Percentiles rank a stretch among this genome's conserved stretches.
phyloP scores from a whole-genome alignment of 2,329 filamentous ascomycete species.

The Pseudogymnoascus sp. region DNA sequence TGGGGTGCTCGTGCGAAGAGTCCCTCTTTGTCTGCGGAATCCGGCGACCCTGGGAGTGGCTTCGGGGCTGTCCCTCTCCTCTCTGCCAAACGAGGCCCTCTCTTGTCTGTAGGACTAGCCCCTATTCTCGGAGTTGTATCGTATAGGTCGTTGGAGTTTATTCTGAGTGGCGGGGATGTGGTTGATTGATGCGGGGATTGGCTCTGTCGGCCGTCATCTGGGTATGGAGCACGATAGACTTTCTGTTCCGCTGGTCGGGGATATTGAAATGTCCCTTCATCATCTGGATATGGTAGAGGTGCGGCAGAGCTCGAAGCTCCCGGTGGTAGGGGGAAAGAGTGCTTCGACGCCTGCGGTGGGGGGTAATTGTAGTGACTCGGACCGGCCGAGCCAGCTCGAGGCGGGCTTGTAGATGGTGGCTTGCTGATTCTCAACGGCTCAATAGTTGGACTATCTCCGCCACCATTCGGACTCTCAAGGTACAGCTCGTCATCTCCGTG shows the following conservation, averaged over 20 bases:
- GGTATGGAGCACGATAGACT: slow-evolving; percentile 29
- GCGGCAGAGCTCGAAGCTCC: slow-evolving; percentile 63
- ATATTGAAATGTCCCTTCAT: slow-evolving; percentile 43
- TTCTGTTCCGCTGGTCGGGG: slow-evolving; percentile 27
- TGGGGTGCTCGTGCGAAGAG: slow-evolving; percentile 56
- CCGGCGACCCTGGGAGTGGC: slow-evolving; percentile 73
- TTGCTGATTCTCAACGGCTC: slow-evolving; percentile 82
- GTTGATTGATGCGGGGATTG: slow-evolving; percentile 11
- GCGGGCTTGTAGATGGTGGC: slow-evolving; percentile 55
- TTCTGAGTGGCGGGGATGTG: slow-evolving; percentile 9
- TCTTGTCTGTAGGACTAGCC: slow-evolving; percentile 41
- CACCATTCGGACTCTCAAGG: slow-evolving; percentile 42
- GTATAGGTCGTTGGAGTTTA: slow-evolving; percentile 23
- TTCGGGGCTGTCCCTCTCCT: slow-evolving; percentile 73
- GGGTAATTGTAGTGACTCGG: slow-evolving; percentile 39
- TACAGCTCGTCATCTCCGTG: slow-evolving; percentile 77
- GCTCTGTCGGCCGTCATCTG: slow-evolving; percentile 23
- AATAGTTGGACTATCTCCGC: slow-evolving; percentile 64
- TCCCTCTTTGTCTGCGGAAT: slow-evolving; percentile 66
- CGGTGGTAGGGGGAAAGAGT: slow-evolving; percentile 54
- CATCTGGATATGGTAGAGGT: slow-evolving; percentile 64
- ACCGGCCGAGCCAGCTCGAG: slow-evolving; percentile 24
- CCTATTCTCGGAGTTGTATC: slow-evolving; percentile 25
- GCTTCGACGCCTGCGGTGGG: slow-evolving; percentile 40
- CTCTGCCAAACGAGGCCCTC: slow-evolving; percentile 63